phyloP scores from a whole-genome alignment of 2,329 filamentous ascomycete genomes.

The Ophiostoma ulmi region DNA sequence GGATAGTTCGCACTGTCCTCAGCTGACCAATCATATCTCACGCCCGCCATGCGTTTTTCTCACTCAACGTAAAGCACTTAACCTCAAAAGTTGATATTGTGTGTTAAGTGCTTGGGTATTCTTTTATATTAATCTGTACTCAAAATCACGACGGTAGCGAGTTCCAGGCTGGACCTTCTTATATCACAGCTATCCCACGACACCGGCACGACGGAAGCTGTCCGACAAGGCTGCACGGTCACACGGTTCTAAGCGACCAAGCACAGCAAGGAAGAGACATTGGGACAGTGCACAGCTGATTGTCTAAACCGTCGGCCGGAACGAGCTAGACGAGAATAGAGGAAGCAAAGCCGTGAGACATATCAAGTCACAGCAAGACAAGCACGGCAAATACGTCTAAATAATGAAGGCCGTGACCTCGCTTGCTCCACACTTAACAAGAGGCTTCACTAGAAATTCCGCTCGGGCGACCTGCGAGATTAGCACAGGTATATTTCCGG shows the following conservation, averaged over 20 bases:
- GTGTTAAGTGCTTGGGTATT: background rate
- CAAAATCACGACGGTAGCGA: background rate
- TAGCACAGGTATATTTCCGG: background rate
- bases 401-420: conserved; percentile 10
- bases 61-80: background rate
- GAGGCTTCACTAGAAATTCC: background rate
- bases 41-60: conserved; percentile 14
- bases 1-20: conserved; percentile 16
- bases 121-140: background rate
- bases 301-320: background rate
- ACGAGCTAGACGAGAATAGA: background rate
- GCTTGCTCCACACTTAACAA: conserved; percentile 14
- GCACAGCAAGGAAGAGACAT: background rate
- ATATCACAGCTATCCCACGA: background rate
- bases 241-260: conserved; percentile 11
- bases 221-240: conserved; percentile 5
- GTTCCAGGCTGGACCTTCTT: background rate
- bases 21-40: conserved; percentile 22
- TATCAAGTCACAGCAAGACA: background rate
- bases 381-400: background rate
- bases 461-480: background rate
- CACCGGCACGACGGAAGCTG: background rate
- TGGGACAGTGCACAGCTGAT: no score
- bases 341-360: background rate
- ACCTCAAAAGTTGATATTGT: background rate